Base-by-base conservation (phyloP, 139 green algal species). In the Micromonas commoda region DNA sequence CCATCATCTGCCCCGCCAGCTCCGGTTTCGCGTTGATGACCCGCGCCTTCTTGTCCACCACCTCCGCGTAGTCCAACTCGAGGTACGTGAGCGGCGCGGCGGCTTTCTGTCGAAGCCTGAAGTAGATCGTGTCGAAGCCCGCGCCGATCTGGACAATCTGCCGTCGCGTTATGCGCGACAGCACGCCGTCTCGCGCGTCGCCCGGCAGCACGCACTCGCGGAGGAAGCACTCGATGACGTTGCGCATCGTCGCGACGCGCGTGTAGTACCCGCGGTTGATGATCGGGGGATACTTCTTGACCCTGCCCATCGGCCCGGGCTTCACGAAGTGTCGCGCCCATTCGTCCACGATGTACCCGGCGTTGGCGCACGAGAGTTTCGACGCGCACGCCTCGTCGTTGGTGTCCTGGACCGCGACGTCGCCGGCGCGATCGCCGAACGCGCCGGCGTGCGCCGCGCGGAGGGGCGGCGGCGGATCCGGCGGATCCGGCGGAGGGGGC, bases 381-480 rank as follows among this genome's bases (percentile, higher is more conserved):
- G 33, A 26, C 13, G 66, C 32, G 60, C 32, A 54, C 33, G 63
- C 63, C 34, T 74, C 76, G 76, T 74, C 76, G 76, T 80, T 75
- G 20, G 63, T 80, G 29, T 26, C 26, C 9, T 33, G 76, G 16
- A 74, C 60, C 3, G 35, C 35, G 51, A 65, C 71, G 71, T 66
- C 71, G 35, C 16, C 31, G 9, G 26, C 9, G 16, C 24, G n/a
- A 4, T 6, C 9, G 9, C 5, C 61, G 61, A 68, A 29, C 16
- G 26, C 6, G 61, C 16, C 6, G 26, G 61, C 6, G 61, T 6
- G 5, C 16, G n/a, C 4, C 9, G 61, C 4, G 61, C 16, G 28
- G n/a, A 20, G 16, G 9, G 45, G 16, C 45, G 45, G 9, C 9
- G 9, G 9, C 9, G 45, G 45, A 57, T 57, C 9, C 45, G 9